These are phyloP conservation scores for Pholiota microspora DNA, from an alignment of 768 basidiomycete species.

Conservation along the genomic window DNA sequence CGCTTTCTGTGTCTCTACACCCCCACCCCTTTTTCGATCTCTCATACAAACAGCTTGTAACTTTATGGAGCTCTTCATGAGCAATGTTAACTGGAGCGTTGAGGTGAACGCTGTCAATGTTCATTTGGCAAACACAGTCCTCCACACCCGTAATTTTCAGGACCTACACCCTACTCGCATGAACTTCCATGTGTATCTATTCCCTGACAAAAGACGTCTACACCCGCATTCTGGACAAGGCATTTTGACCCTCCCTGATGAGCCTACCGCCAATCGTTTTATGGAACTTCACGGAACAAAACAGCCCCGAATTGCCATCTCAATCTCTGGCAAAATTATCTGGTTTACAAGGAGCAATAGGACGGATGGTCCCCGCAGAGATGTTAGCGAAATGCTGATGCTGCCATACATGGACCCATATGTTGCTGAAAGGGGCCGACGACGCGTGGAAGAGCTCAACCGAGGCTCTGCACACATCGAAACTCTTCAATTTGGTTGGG, in stretches of 20 bases:
- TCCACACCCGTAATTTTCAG: constrained; percentile 44
- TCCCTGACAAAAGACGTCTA: constrained; percentile 31
- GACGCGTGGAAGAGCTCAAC: constrained; percentile 28
- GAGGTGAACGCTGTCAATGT: constrained; percentile 28
- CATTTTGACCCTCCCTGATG: constrained; percentile 44
- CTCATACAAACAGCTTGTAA: neutral
- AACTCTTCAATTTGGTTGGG: constrained; percentile 58
- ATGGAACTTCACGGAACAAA: constrained; percentile 33
- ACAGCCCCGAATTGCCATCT: constrained; percentile 15
- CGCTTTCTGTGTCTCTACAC: constrained; percentile 3
- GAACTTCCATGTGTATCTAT: constrained; percentile 56
- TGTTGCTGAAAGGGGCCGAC: constrained; percentile 31
- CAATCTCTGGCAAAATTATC: constrained; percentile 30
- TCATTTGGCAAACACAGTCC: constrained; percentile 37
- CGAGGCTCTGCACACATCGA: constrained; percentile 27
- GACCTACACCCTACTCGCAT: constrained; percentile 26
- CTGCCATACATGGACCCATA: constrained; percentile 43
- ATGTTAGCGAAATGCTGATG: constrained; percentile 35
- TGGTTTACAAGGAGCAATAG: constrained; percentile 29
- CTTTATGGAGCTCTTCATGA: constrained; percentile 42
- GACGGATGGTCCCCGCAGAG: constrained; percentile 24
- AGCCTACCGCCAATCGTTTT: constrained; percentile 38
- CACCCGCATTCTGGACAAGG: constrained; percentile 41
- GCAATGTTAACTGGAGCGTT: constrained; percentile 29
- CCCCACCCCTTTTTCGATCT: constrained; percentile 3